Base-by-base conservation (phyloP, 2,329 filamentous ascomycete genomes). In the Penicillium sp. region DNA sequence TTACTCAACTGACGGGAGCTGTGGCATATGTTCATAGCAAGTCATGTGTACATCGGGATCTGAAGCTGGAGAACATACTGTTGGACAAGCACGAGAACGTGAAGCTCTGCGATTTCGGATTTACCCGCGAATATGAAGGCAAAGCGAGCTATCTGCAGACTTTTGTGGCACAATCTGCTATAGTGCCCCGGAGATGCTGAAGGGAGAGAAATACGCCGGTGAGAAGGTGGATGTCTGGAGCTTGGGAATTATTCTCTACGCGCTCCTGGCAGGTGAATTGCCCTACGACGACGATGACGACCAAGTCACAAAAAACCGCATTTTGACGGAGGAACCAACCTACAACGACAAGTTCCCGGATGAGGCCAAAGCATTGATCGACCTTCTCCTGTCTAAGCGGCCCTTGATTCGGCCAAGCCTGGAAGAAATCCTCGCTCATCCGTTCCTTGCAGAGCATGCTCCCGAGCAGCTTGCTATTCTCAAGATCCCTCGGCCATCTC, bases 191-290 rank as follows among this genome's bases (percentile, higher is more conserved):
- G 93, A 98, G 69, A 98, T 98, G 93, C 77, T 98, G 32, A 95
- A 93, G 68, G 93, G 90, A 31, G 93, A 98, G 68, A 97, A 95
- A 69, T 98, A 98, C 65, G 93, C 90, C 0, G 91, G 89, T 22
- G 89, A 96, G 73, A 97, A 96, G 73, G 91, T 98, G 40, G 93
- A 98, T 63, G 89, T 98, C 4, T 98, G 93, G 93, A 97, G 91
- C 69, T 86, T 90, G 64, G 89, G 89, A 51, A 89, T 95, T 54
- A 95, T 95, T 62, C 77, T 93, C 35, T 93, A 89, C 68, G 87
- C 90, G 31, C 74, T 93, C 55, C 75, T 93, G 26, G 86, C 88
- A 23, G 87, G 87, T 46, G 80, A 87, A 53, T 76, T 98, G 32
- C 93, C 93, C 0, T 98, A 95, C 60, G 93, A 98, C 69, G 93